Evolutionary conservation across 768 basidiomycete species (phyloP).

Genomic region (Rhodotorula babjevae): DNA sequence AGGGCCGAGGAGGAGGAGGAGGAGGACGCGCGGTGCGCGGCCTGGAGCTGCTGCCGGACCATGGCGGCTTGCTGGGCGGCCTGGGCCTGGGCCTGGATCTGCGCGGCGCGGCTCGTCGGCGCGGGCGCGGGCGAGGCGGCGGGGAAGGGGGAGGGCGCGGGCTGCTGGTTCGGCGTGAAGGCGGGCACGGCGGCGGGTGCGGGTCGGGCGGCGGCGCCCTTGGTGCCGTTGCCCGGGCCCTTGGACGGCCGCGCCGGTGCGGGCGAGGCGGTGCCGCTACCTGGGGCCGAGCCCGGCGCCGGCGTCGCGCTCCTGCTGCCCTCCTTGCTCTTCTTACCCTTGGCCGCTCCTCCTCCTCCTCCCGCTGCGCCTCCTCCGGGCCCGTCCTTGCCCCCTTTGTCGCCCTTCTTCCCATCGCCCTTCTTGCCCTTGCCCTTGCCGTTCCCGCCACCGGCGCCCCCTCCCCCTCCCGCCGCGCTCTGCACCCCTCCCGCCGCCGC

Average conservation of each 20-base stretch:
- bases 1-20: not conserved
- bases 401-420: slow-evolving; percentile 7
- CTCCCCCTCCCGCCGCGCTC: not conserved
- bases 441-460: not conserved
- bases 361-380: too few species aligned
- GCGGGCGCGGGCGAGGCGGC: not conserved
- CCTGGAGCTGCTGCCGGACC: slow-evolving; percentile 4
- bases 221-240: not conserved
- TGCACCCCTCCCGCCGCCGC: slow-evolving; percentile 4
- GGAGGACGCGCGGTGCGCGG: not conserved
- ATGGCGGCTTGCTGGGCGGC: slow-evolving; percentile 3
- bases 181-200: not conserved
- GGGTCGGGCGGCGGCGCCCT: not conserved
- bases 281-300: not conserved
- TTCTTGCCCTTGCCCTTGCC: slow-evolving; percentile 17
- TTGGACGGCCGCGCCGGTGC: too few species aligned
- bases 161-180: not conserved
- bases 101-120: not conserved
- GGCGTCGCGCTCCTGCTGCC: slow-evolving; percentile 9
- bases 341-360: not conserved
- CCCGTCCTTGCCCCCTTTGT: slow-evolving; percentile 6
- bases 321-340: slow-evolving; percentile 20
- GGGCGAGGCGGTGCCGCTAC: not conserved
- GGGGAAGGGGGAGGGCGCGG: slow-evolving; percentile 4
- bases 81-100: not conserved